Percentiles rank a stretch among this genome's conserved stretches.
phyloP scores from a whole-genome alignment of 495 filamentous ascomycete genomes.

The Platismatia glauca region DNA sequence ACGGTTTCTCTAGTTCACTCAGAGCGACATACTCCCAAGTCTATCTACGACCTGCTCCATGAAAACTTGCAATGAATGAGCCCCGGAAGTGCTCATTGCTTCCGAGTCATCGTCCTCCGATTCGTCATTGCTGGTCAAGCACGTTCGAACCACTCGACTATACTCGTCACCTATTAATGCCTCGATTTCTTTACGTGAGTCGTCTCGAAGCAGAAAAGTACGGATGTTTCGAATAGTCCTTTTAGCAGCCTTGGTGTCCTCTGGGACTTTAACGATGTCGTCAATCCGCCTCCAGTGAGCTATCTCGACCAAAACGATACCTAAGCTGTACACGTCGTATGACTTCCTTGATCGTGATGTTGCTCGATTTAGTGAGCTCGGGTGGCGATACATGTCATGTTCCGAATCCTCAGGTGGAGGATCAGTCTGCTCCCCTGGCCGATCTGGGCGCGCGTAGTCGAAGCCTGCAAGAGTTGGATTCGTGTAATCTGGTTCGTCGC shows the following conservation, averaged over 20 bases:
- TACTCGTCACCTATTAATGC: not conserved
- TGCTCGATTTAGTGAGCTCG: conserved; percentile 1
- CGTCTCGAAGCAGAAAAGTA: not conserved
- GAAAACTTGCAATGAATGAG: not conserved
- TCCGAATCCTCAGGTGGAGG: conserved; percentile 16
- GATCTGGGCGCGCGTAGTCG: conserved; percentile 26
- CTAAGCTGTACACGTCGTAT: conserved; percentile 29
- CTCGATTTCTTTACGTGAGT: not conserved
- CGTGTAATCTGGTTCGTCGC: conserved; percentile 1
- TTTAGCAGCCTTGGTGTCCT: conserved; percentile 2
- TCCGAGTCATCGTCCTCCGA: not conserved
- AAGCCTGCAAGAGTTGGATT: conserved; percentile 25
- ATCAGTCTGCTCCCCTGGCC: conserved; percentile 18
- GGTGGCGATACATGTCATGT: conserved; percentile 29
- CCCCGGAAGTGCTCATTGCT: not conserved
- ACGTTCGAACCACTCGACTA: not conserved
- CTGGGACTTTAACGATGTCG: conserved; percentile 18
- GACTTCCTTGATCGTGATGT: conserved; percentile 19
- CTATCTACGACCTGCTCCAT: not conserved
- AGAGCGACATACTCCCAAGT: not conserved
- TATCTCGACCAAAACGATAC: conserved; percentile 26
- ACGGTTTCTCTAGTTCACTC: no score
- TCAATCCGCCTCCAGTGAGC: conserved; percentile 28
- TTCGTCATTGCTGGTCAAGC: not conserved
- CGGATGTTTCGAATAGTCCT: not conserved